Evolutionary conservation across 2,329 filamentous ascomycete species (phyloP).

Genomic region (Verticillium nonalfalfae): DNA sequence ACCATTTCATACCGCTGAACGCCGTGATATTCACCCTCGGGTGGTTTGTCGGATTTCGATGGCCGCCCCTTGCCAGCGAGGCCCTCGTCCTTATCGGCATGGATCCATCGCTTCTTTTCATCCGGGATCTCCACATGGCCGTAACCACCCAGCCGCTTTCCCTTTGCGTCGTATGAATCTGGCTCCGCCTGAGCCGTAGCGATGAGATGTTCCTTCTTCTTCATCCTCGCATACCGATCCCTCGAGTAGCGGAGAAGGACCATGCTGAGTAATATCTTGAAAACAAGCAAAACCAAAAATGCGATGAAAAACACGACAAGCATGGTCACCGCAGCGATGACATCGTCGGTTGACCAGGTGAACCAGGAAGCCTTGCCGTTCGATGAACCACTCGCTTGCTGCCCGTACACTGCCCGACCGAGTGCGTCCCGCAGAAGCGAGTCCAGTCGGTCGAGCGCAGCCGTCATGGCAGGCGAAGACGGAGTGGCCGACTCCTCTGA

Average conservation of each 20-base stretch:
- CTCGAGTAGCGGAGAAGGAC: constrained; percentile 72
- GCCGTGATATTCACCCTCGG: constrained; percentile 47
- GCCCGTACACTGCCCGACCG: constrained; percentile 64
- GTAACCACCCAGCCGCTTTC: constrained; percentile 72
- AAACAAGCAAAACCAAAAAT: constrained; percentile 77
- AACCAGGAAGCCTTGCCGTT: constrained; percentile 34
- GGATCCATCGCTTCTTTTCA: constrained; percentile 79
- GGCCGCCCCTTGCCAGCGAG: constrained; percentile 45
- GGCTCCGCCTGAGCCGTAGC: constrained; percentile 39
- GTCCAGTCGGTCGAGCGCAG: constrained; percentile 74
- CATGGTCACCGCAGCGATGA: constrained; percentile 75
- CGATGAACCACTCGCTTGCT: constrained; percentile 34
- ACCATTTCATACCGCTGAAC: constrained; percentile 89
- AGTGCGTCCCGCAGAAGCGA: constrained; percentile 70
- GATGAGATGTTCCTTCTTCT: constrained; percentile 53
- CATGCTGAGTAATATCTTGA: constrained; percentile 88
- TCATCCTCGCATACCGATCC: constrained; percentile 76
- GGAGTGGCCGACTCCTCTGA: constrained; percentile 55
- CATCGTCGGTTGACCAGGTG: constrained; percentile 62
- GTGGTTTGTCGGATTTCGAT: constrained; percentile 39
- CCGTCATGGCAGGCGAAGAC: constrained; percentile 67
- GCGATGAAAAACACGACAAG: constrained; percentile 76
- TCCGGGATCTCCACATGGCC: constrained; percentile 85
- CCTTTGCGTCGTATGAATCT: constrained; percentile 60
- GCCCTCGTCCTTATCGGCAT: constrained; percentile 74